Percentiles rank a stretch among this genome's conserved stretches.
Evolutionary conservation across 129 eudicot genomes (phyloP).

Genomic region (Rutidosis leptorrhynchoides): DNA sequence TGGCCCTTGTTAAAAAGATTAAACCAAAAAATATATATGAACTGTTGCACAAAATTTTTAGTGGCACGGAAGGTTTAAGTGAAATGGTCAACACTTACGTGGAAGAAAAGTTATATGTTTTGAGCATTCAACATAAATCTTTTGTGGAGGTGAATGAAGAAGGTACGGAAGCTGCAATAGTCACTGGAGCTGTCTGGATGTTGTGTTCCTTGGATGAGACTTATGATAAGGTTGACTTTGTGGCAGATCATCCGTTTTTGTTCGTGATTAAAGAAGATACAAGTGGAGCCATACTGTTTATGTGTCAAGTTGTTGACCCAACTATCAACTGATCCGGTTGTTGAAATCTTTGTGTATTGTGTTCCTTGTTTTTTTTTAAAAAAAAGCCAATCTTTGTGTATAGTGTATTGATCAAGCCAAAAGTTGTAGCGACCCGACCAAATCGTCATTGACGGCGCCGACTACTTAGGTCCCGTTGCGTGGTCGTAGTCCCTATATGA

Average conservation of each 20-base stretch:
- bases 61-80: background rate
- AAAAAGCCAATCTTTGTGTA: no score
- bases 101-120: background rate
- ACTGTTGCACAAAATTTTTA: no score
- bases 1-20: no score
- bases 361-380: no score
- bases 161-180: slow-evolving; percentile 2
- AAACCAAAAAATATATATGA: no score
- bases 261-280: slow-evolving; percentile 17
- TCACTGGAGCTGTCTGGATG: background rate
- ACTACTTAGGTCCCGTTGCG: no score
- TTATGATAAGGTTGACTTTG: slow-evolving; percentile 1
- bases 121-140: background rate
- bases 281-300: slow-evolving; percentile 15
- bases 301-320: slow-evolving; percentile 22
- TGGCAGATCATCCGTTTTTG: slow-evolving; percentile 17
- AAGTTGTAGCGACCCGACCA: no score
- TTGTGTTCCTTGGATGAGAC: background rate
- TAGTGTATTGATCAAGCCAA: no score
- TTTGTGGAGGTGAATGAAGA: slow-evolving; percentile 10
- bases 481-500: no score
- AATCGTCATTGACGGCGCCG: no score
- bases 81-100: background rate
- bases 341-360: background rate
- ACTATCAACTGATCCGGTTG: background rate